Evolutionary conservation across 2,329 filamentous ascomycete species (phyloP).

Genomic region (Diaporthe capsici): DNA sequence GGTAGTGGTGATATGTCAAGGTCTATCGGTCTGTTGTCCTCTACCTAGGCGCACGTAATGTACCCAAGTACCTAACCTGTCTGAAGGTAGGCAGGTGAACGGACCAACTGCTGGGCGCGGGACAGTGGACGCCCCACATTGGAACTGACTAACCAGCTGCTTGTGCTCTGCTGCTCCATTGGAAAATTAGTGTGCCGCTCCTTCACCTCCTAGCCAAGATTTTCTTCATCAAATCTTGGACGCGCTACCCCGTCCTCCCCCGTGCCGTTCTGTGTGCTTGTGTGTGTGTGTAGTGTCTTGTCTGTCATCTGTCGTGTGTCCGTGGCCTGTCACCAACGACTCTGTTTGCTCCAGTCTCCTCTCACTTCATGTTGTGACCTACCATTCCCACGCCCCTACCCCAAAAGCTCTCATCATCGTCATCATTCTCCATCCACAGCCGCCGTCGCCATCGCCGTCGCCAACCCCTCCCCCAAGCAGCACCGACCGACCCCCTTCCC

Average conservation of each 20-base stretch:
- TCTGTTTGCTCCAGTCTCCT: background rate
- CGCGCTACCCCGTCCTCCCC: constrained; percentile 5
- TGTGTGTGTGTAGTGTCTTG: background rate
- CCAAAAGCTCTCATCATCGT: background rate
- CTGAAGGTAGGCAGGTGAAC: background rate
- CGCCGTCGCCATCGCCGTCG: background rate
- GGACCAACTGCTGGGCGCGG: too few relatives aligned
- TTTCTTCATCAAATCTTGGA: constrained; percentile 31
- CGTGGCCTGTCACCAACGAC: background rate
- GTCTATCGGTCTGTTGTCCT: background rate
- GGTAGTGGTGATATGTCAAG: background rate
- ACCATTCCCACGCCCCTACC: background rate
- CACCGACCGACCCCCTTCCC: background rate
- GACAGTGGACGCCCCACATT: background rate
- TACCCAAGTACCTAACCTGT: background rate
- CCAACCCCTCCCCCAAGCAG: constrained; percentile 5
- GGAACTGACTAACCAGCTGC: background rate
- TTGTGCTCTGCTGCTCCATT: background rate
- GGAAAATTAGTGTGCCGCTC: constrained; percentile 31
- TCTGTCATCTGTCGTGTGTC: constrained; percentile 3
- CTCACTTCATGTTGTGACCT: background rate
- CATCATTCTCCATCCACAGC: background rate
- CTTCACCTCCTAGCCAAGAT: constrained; percentile 23
- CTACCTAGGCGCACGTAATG: background rate
- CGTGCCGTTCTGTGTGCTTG: background rate